phyloP scores from a whole-genome alignment of 2,329 filamentous ascomycete species.

The Exserohilum rostratum region DNA sequence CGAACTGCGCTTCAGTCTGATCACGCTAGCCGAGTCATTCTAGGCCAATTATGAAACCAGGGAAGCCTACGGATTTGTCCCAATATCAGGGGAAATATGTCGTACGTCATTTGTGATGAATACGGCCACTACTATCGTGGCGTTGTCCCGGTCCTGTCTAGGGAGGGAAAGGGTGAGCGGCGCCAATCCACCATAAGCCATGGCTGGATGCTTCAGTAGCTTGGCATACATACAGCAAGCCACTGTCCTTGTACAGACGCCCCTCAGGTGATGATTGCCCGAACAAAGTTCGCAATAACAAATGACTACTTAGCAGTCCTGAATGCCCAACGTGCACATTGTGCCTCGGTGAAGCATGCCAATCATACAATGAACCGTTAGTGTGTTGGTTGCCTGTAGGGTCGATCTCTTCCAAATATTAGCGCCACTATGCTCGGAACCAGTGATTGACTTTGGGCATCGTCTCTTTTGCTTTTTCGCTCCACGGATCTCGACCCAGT shows the following conservation, averaged over 20 bases:
- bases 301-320: background rate
- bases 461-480: slow-evolving; percentile 1
- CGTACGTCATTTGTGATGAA: background rate
- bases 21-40: slow-evolving; percentile 64
- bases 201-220: background rate
- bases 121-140: background rate
- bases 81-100: background rate
- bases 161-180: background rate
- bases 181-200: background rate
- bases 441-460: background rate
- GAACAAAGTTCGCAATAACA: background rate
- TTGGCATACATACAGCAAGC: background rate
- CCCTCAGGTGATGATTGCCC: background rate
- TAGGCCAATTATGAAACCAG: slow-evolving; percentile 18
- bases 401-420: background rate
- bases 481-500: background rate
- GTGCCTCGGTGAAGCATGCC: slow-evolving; percentile 21
- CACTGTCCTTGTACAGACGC: too few relatives aligned
- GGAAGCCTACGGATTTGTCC: background rate
- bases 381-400: slow-evolving; percentile 33
- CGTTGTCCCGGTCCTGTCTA: background rate
- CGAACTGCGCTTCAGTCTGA: slow-evolving; percentile 68
- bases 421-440: background rate
- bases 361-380: slow-evolving; percentile 11
- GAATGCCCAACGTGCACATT: background rate